Percentiles rank a stretch among this genome's conserved stretches.
These are phyloP conservation scores for Xylariaceae sp. DNA, from an alignment of 2,329 filamentous ascomycete genomes.

Conservation along the genomic window DNA sequence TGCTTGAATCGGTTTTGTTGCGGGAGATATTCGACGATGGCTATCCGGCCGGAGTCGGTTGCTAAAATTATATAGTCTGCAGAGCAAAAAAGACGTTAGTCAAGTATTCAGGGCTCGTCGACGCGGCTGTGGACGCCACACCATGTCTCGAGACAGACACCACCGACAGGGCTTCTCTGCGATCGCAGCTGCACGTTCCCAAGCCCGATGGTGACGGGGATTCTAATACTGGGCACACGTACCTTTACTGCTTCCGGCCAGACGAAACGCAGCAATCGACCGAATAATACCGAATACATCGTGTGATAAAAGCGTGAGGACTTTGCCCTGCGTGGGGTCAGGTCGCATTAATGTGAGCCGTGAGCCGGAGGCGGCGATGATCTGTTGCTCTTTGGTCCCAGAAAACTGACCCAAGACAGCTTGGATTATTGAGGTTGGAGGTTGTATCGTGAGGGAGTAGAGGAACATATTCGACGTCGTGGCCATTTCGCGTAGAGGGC, in stretches of 20 bases:
- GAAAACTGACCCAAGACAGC: constrained; percentile 93
- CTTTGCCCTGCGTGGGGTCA: constrained; percentile 77
- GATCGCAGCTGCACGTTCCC: constrained; percentile 63
- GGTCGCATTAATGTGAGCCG: constrained; percentile 83
- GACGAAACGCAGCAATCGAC: constrained; percentile 77
- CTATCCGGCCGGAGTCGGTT: constrained; percentile 91
- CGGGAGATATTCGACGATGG: constrained; percentile 86
- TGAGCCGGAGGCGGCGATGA: constrained; percentile 88
- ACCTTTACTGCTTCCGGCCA: constrained; percentile 96
- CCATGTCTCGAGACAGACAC: constrained; percentile 24
- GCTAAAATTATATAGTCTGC: constrained; percentile 93
- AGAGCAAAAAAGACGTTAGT: constrained; percentile 23
- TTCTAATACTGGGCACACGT: constrained; percentile 46
- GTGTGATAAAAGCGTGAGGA: constrained; percentile 80
- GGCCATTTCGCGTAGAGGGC: constrained; percentile 60
- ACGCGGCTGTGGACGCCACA: constrained; percentile 18
- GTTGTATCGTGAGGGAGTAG: constrained; percentile 94
- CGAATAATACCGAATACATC: constrained; percentile 96
- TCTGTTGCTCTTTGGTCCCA: constrained; percentile 95
- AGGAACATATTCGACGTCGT: constrained; percentile 98
- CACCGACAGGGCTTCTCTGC: constrained; percentile 36
- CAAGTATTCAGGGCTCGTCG: background rate
- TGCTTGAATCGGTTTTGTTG: constrained; percentile 82
- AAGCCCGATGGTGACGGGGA: constrained; percentile 53
- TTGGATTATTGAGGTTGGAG: constrained; percentile 81